These are phyloP conservation scores for Marsdenia floribunda DNA, from an alignment of 257 asterid genomes.

Conservation along the genomic window DNA sequence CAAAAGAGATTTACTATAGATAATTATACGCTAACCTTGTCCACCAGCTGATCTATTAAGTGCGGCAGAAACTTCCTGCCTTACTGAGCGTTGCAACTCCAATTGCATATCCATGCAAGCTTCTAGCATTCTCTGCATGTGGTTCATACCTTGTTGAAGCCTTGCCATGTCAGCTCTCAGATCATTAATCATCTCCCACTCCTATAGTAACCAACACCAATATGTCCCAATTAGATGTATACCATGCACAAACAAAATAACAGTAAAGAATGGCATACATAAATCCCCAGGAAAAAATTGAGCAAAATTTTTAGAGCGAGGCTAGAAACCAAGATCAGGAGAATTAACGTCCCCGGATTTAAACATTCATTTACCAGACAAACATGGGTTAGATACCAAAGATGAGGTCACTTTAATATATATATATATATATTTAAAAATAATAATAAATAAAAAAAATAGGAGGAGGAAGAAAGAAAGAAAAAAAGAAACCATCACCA, in stretches of 20 bases:
- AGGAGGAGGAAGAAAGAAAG: too few relatives aligned
- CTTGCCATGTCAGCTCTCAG: constrained; percentile 71
- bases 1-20: not conserved
- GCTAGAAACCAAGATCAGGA: not conserved
- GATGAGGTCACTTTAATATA: not conserved
- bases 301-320: not conserved
- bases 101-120: constrained; percentile 99
- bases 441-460: too few relatives aligned
- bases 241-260: not conserved
- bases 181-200: constrained; percentile 82
- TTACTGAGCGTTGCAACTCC: constrained; percentile 90
- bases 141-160: constrained; percentile 93
- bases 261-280: not conserved
- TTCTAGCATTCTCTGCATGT: constrained; percentile 97
- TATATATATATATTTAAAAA: too few relatives aligned
- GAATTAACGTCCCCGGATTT: not conserved
- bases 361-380: not conserved
- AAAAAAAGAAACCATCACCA: too few relatives aligned
- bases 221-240: constrained; percentile 9
- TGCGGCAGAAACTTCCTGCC: constrained; percentile 98
- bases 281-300: not conserved
- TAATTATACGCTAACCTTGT: constrained; percentile 49
- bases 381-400: not conserved
- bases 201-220: constrained; percentile 37
- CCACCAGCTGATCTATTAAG: constrained; percentile 69